Evolutionary conservation across 768 basidiomycete species (phyloP).

Genomic region (Phylloporus rhodoxanthus): DNA sequence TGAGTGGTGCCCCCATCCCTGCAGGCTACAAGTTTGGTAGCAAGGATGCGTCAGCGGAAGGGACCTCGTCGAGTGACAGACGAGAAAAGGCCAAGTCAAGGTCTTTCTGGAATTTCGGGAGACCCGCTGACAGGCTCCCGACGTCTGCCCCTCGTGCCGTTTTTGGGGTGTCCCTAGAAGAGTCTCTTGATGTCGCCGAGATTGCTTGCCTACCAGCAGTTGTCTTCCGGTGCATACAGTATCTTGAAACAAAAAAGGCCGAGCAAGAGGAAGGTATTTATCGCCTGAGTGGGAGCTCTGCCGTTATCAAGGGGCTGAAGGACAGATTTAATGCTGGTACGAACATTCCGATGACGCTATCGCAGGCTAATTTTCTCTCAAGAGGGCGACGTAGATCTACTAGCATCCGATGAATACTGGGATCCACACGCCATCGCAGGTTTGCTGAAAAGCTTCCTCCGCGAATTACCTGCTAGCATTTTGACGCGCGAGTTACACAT

Average conservation of each 20-base stretch:
- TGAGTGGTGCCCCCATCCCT: constrained; percentile 80
- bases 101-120: constrained; percentile 90
- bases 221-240: constrained; percentile 92
- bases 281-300: constrained; percentile 88
- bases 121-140: constrained; percentile 42
- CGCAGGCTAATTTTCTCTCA: constrained; percentile 9
- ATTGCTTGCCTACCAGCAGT: constrained; percentile 91
- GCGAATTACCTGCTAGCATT: constrained; percentile 89
- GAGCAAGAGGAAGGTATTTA: constrained; percentile 98
- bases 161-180: constrained; percentile 83
- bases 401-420: constrained; percentile 87
- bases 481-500: constrained; percentile 89
- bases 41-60: constrained; percentile 53
- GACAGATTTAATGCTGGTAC: constrained; percentile 88
- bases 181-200: constrained; percentile 82
- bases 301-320: constrained; percentile 88
- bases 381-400: constrained; percentile 96
- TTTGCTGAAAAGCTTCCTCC: constrained; percentile 85
- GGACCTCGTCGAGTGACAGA: constrained; percentile 51
- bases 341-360: constrained; percentile 18
- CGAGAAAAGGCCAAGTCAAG: constrained; percentile 90
- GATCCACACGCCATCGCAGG: constrained; percentile 98
- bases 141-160: constrained; percentile 61
- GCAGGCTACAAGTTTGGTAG: constrained; percentile 86
- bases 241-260: constrained; percentile 88